phyloP scores from a whole-genome alignment of 73 alveolate species.

The Paramecium caudatum region DNA sequence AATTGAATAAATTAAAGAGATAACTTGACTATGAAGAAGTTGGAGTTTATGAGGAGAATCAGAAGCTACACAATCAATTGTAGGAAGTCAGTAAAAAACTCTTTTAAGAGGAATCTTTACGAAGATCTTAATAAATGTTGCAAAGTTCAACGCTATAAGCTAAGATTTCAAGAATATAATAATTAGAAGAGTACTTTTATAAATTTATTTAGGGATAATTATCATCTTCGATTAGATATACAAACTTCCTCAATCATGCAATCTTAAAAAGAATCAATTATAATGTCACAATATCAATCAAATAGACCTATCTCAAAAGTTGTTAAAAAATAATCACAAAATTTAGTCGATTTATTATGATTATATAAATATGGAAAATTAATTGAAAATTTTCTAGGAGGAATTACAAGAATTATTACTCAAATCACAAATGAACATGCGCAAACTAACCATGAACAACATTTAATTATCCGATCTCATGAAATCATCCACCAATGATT shows the following conservation, averaged over 20 bases:
- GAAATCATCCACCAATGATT: constrained; percentile 8
- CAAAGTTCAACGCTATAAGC: constrained; percentile 10
- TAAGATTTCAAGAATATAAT: constrained; percentile 28
- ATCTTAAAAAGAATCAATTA: background rate
- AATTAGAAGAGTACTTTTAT: constrained; percentile 41
- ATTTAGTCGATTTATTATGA: background rate
- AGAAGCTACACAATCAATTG: background rate
- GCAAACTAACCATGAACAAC: constrained; percentile 4
- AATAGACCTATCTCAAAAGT: background rate
- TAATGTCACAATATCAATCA: constrained; percentile 2
- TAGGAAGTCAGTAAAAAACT: background rate
- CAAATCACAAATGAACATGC: constrained; percentile 40
- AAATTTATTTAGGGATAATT: constrained; percentile 9
- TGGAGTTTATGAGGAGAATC: constrained; percentile 49
- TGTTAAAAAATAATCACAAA: constrained; percentile 13
- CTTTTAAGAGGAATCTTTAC: background rate
- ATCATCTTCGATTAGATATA: background rate
- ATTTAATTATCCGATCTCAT: constrained; percentile 25
- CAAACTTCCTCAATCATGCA: background rate
- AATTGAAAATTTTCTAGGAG: constrained; percentile 30
- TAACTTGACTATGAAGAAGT: background rate
- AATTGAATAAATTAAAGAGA: constrained; percentile 12
- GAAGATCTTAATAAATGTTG: background rate
- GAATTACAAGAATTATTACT: constrained; percentile 20
- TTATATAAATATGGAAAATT: background rate